These are phyloP conservation scores for Citrus maxima DNA, from an alignment of 345 rosid genomes.

Conservation along the genomic window DNA sequence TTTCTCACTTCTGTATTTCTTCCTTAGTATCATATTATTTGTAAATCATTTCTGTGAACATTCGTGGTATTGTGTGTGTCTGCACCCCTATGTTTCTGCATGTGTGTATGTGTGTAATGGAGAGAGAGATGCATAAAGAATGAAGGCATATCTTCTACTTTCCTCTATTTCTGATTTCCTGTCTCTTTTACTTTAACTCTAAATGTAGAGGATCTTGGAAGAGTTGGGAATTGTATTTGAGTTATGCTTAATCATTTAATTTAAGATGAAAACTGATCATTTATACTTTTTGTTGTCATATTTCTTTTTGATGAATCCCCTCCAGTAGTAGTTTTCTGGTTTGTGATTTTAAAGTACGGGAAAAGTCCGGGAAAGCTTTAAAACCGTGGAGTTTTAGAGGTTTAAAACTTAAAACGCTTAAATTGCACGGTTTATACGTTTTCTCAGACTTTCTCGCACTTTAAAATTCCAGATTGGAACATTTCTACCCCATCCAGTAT, in stretches of 20 bases:
- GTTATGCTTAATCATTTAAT: background rate
- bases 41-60: background rate
- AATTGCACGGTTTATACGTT: too few species aligned
- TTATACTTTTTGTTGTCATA: background rate
- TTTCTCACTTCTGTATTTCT: slow-evolving; percentile 3
- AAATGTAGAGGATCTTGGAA: background rate
- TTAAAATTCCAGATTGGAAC: too few species aligned
- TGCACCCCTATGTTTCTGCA: background rate
- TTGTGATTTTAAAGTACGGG: accelerated
- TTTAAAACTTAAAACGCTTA: too few species aligned
- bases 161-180: background rate
- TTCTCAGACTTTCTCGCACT: too few species aligned
- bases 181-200: background rate
- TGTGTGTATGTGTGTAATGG: background rate
- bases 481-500: background rate
- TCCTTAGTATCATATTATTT: background rate
- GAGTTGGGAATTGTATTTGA: background rate
- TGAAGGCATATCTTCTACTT: background rate
- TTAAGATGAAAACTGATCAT: background rate
- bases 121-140: background rate
- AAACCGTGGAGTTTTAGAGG: too few species aligned
- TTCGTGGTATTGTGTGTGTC: background rate
- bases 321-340: too few species aligned
- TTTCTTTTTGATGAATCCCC: background rate
- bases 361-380: too few species aligned